These are phyloP conservation scores for Pseudonectria foliicola DNA, from an alignment of 2,329 filamentous ascomycete species.

Conservation along the genomic window DNA sequence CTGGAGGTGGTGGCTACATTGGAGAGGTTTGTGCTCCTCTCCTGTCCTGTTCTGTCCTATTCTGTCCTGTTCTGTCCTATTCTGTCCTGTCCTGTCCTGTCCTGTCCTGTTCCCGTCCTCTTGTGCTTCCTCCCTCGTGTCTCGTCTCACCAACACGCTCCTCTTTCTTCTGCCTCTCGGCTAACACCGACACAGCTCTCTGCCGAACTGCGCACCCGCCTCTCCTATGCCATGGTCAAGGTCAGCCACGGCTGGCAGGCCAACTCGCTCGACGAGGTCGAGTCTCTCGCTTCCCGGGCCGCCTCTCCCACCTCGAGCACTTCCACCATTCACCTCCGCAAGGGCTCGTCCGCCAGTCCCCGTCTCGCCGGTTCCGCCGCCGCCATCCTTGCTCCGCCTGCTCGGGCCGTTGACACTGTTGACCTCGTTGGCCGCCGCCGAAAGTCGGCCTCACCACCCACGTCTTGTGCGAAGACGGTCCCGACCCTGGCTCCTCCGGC, in stretches of 20 bases:
- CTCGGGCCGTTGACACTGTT: too few species aligned
- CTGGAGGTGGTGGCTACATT: constrained; percentile 60
- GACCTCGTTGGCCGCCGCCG: constrained; percentile 18
- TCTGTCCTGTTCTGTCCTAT: too few species aligned
- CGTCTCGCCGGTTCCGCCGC: constrained; percentile 29
- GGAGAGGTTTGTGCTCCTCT: constrained; percentile 57
- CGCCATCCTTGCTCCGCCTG: constrained; percentile 21
- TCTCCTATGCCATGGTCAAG: constrained; percentile 92
- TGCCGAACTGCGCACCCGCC: constrained; percentile 70
- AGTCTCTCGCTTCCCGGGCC: constrained; percentile 63
- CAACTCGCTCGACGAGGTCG: constrained; percentile 69
- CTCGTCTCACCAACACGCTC: constrained; percentile 11
- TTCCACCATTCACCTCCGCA: constrained; percentile 46
- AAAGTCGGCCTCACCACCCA: constrained; percentile 32
- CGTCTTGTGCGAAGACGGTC: constrained; percentile 25
- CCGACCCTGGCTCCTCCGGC: constrained; percentile 45
- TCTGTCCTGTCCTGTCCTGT: too few species aligned
- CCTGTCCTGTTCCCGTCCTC: too few species aligned
- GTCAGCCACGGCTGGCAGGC: constrained; percentile 85
- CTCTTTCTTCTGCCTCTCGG: too few species aligned
- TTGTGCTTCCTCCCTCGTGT: neutral
- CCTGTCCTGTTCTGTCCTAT: neutral
- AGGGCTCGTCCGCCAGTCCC: constrained; percentile 49
- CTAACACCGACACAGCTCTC: too few species aligned
- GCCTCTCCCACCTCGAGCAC: constrained; percentile 56